Conservation (phyloP, 106 monocot species). For the Dioscorea alata region DNA sequence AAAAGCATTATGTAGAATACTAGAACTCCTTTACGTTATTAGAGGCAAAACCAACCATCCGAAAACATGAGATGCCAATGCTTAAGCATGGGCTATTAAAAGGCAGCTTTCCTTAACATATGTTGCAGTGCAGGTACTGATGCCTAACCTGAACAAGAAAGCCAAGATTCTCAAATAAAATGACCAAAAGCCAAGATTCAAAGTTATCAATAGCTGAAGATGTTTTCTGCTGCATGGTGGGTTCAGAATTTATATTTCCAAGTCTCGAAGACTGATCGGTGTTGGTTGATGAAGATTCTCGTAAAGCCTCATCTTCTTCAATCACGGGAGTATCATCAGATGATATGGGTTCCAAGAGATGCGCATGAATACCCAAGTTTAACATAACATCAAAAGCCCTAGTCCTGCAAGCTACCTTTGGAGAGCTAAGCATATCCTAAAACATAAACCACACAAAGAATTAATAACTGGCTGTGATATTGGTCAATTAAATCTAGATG, state of each 20-base stretch:
- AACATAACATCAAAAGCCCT: conserved; percentile 89
- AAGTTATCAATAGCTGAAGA: conserved; percentile 77
- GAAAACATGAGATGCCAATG: no score
- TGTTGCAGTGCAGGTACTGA: no score
- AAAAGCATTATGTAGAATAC: no score
- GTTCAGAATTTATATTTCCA: conserved; percentile 19
- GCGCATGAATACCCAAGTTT: conserved; percentile 94
- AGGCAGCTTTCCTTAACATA: no score
- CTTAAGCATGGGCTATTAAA: no score
- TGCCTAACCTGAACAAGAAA: conserved; percentile 83
- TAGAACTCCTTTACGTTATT: no score
- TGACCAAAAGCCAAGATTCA: conserved; percentile 85
- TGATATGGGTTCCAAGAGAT: conserved; percentile 83
- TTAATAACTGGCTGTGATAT: no score
- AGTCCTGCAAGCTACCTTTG: conserved; percentile 47
- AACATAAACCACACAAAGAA: conserved; percentile 9
- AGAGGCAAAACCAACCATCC: no score
- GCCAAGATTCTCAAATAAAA: conserved; percentile 75
- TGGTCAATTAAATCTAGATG: no score
- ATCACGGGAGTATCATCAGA: conserved; percentile 45
- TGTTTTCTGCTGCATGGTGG: conserved; percentile 28
- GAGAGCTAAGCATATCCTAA: conserved; percentile 86
- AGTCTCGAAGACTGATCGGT: conserved; percentile 16
- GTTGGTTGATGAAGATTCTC: conserved; percentile 31
- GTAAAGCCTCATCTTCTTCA: conserved; percentile 49